phyloP scores from a whole-genome alignment of 2,329 filamentous ascomycete species.

The Pseudogymnoascus verrucosus region DNA sequence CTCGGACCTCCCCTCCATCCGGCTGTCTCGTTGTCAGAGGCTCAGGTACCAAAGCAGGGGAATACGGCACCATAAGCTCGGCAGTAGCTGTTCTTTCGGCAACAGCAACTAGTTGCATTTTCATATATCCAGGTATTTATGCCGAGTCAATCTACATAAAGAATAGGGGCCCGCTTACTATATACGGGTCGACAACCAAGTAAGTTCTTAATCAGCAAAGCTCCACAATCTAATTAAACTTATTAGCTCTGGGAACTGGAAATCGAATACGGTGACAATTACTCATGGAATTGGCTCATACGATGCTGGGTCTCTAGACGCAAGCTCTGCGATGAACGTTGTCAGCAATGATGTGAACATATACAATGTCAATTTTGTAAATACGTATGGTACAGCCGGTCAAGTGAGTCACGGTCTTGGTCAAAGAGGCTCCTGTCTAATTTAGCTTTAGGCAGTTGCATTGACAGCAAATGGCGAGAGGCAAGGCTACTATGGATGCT shows the following conservation, averaged over 20 bases:
- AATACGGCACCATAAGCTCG: background rate
- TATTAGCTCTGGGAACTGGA: constrained; percentile 13
- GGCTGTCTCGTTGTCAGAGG: background rate
- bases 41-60: background rate
- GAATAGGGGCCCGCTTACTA: constrained; percentile 11
- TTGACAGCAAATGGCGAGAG: constrained; percentile 41
- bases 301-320: constrained; percentile 22
- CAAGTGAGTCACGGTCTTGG: constrained; percentile 17
- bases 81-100: background rate
- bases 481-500: constrained; percentile 44
- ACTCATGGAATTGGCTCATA: constrained; percentile 9
- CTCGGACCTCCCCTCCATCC: background rate
- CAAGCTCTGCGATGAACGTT: constrained; percentile 39
- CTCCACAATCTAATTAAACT: background rate
- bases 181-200: constrained; percentile 41
- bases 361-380: constrained; percentile 49
- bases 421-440: background rate
- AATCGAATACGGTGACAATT: constrained; percentile 15
- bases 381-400: constrained; percentile 37
- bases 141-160: constrained; percentile 40
- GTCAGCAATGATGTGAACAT: constrained; percentile 40
- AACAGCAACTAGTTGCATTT: constrained; percentile 31
- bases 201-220: constrained; percentile 10
- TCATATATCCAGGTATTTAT: constrained; percentile 47
- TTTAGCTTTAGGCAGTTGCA: constrained; percentile 37